phyloP scores from a whole-genome alignment of 1,139 yeast genomes.

The Nakaseomyces glabratus region DNA sequence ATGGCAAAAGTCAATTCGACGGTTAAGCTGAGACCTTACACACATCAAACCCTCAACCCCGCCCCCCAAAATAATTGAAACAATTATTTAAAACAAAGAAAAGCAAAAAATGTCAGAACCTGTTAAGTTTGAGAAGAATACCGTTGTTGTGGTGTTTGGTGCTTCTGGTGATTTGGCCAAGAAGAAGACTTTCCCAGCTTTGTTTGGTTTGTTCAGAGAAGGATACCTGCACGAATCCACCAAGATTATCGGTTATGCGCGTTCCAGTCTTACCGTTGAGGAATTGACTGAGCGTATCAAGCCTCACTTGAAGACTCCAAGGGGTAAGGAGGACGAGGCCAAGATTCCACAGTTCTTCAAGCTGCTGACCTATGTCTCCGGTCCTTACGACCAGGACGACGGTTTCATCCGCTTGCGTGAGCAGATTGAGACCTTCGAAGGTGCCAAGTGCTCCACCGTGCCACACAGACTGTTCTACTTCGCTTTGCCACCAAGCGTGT shows the following conservation, averaged over 20 bases:
- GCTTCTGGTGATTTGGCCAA: slow-evolving; percentile 97
- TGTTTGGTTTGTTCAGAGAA: slow-evolving; percentile 66
- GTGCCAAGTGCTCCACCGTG: slow-evolving; percentile 35
- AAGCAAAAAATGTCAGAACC: slow-evolving; percentile 8
- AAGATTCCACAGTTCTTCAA: slow-evolving; percentile 57
- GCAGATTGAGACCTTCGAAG: slow-evolving; percentile 52
- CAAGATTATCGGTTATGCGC: slow-evolving; percentile 83
- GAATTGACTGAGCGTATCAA: slow-evolving; percentile 61
- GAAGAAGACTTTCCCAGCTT: slow-evolving; percentile 85
- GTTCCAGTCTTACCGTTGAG: slow-evolving; percentile 60
- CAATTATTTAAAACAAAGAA: neutral
- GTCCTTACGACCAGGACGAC: slow-evolving; percentile 70
- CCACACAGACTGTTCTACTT: slow-evolving; percentile 78
- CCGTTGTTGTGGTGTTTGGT: slow-evolving; percentile 79
- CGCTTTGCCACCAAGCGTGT: slow-evolving; percentile 92
- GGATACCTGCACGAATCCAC: slow-evolving; percentile 65
- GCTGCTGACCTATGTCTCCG: slow-evolving; percentile 59
- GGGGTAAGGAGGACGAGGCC: slow-evolving; percentile 35
- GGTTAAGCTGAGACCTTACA: too few species aligned
- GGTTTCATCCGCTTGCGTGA: slow-evolving; percentile 55
- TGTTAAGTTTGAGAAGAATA: slow-evolving; percentile 46
- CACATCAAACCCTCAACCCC: neutral
- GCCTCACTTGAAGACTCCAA: slow-evolving; percentile 53
- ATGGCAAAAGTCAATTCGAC: too few species aligned
- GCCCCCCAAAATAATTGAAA: neutral